A percentile compares a stretch with the other conserved stretches of the same genome.
These are phyloP conservation scores for Pugionium dolabratum DNA, from an alignment of 345 rosid species.

Conservation along the genomic window DNA sequence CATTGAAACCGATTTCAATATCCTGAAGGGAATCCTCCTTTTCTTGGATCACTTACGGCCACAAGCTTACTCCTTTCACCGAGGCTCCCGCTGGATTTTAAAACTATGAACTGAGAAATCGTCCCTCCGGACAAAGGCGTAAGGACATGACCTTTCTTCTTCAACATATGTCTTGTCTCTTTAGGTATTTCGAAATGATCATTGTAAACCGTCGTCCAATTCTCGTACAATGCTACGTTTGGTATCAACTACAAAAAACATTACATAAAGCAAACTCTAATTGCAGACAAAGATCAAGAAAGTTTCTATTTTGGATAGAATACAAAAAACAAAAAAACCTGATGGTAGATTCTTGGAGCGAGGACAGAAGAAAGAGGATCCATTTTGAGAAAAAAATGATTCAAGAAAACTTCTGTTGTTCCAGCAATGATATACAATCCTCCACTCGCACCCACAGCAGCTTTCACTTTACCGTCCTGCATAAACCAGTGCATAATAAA, in stretches of 20 bases:
- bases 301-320: neutral
- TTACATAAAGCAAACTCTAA: neutral
- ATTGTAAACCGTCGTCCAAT: slow-evolving; percentile 54
- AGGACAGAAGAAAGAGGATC: slow-evolving; percentile 58
- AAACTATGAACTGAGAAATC: slow-evolving; percentile 53
- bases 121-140: slow-evolving; percentile 47
- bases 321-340: slow-evolving; percentile 38
- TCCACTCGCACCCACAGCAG: slow-evolving; percentile 66
- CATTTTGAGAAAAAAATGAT: slow-evolving; percentile 54
- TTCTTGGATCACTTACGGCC: slow-evolving; percentile 68
- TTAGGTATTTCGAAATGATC: slow-evolving; percentile 54
- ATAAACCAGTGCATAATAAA: neutral
- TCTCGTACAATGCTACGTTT: slow-evolving; percentile 49
- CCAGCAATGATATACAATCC: slow-evolving; percentile 60
- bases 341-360: slow-evolving; percentile 65
- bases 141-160: slow-evolving; percentile 52
- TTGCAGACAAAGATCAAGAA: neutral
- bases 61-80: slow-evolving; percentile 39
- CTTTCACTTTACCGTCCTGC: slow-evolving; percentile 57
- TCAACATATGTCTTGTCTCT: slow-evolving; percentile 43
- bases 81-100: slow-evolving; percentile 34
- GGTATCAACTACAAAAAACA: slow-evolving; percentile 48
- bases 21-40: slow-evolving; percentile 67
- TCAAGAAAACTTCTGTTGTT: slow-evolving; percentile 53
- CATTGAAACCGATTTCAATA: slow-evolving; percentile 29